These are phyloP conservation scores for Stemphylium vesicarium DNA, from an alignment of 2,329 filamentous ascomycete genomes.

Conservation along the genomic window DNA sequence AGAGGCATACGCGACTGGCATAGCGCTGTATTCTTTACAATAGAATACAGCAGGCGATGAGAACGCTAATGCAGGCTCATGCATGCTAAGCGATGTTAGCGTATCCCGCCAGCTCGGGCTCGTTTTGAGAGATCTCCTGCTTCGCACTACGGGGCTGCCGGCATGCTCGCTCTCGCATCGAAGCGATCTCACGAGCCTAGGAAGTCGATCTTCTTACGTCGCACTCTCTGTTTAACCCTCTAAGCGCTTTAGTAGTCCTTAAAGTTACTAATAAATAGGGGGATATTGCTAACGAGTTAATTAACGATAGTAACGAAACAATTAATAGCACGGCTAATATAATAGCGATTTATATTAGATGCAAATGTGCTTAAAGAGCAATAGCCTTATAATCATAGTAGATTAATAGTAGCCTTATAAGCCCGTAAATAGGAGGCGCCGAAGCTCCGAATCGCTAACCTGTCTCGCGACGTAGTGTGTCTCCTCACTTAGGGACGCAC, in stretches of 20 bases:
- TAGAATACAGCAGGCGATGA: not conserved
- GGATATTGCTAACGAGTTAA: too few species aligned
- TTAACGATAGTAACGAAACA: too few species aligned
- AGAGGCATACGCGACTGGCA: not conserved
- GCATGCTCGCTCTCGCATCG: not conserved
- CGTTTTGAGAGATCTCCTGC: not conserved
- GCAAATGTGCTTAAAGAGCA: not conserved
- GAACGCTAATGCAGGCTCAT: not conserved
- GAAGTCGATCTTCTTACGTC: too few species aligned
- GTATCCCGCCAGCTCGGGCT: not conserved
- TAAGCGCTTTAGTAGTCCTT: too few species aligned
- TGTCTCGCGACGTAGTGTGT: conserved; percentile 2
- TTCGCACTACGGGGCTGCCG: not conserved
- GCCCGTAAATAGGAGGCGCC: too few species aligned
- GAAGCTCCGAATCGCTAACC: conserved; percentile 1
- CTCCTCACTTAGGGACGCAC: not conserved
- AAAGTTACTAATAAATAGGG: too few species aligned
- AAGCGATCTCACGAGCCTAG: not conserved
- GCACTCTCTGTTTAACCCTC: too few species aligned
- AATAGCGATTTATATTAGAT: not conserved
- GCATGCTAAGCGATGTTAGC: not conserved
- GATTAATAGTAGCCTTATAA: not conserved
- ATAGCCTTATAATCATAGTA: not conserved
- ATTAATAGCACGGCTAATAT: not conserved
- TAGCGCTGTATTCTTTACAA: not conserved